A percentile compares a stretch with the other conserved stretches of the same genome.
Evolutionary conservation across 495 filamentous ascomycete genomes (phyloP).

Genomic region (Entonaema liquescens): DNA sequence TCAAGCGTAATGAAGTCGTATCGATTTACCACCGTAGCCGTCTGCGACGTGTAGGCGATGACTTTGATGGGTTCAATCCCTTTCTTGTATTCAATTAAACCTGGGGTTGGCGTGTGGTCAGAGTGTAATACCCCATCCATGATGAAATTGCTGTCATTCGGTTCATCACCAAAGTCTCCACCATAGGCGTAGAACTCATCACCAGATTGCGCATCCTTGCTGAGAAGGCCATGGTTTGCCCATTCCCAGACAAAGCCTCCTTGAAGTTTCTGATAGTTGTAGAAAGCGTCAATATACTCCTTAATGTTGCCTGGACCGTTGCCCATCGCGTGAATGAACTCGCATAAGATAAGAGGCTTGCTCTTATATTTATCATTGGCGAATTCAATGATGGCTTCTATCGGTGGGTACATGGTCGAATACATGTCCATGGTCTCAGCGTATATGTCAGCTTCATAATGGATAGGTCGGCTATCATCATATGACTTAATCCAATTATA

Average conservation of each 20-base stretch:
- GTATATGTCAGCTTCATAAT: conserved; percentile 71
- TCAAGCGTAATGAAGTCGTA: conserved; percentile 63
- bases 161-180: conserved; percentile 72
- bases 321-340: conserved; percentile 77
- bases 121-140: conserved; percentile 71
- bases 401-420: conserved; percentile 70
- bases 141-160: conserved; percentile 71
- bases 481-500: conserved; percentile 64
- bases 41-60: conserved; percentile 30
- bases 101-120: conserved; percentile 67
- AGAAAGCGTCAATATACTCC: conserved; percentile 71
- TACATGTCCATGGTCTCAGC: conserved; percentile 70
- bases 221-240: conserved; percentile 73
- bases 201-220: conserved; percentile 57
- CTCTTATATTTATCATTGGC: conserved; percentile 56
- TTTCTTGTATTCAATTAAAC: conserved; percentile 68
- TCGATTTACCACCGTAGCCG: conserved; percentile 53
- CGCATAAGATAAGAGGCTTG: conserved; percentile 70
- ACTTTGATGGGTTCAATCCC: conserved; percentile 64
- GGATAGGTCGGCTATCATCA: conserved; percentile 67
- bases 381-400: conserved; percentile 60
- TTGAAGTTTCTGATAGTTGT: conserved; percentile 64
- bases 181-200: conserved; percentile 70
- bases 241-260: conserved; percentile 80
- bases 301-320: conserved; percentile 73